Evolutionary conservation across 495 filamentous ascomycete genomes (phyloP).

Genomic region (Podospora pseudocomata): DNA sequence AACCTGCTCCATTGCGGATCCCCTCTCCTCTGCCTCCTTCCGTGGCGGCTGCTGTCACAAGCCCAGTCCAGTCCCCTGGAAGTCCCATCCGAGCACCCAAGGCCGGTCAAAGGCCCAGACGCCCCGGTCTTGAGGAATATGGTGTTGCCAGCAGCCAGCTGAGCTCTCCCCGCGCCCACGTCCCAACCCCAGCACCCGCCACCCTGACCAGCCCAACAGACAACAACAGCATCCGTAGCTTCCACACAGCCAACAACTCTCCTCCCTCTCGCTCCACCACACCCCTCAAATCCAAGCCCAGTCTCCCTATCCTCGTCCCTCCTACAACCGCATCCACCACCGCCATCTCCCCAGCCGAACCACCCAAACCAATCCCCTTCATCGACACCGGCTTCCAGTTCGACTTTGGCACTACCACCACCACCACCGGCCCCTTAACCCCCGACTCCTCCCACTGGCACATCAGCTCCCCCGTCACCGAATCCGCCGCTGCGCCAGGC

Average conservation of each 20-base stretch:
- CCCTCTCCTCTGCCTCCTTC: constrained; percentile 10
- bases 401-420: constrained; percentile 24
- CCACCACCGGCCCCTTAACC: constrained; percentile 15
- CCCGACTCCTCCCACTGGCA: constrained; percentile 33
- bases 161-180: not conserved
- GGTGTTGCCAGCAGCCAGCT: constrained; percentile 18
- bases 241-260: constrained; percentile 6
- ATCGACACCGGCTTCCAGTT: constrained; percentile 33
- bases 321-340: constrained; percentile 8
- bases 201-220: constrained; percentile 11
- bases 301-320: constrained; percentile 18
- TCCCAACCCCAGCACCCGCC: constrained; percentile 12
- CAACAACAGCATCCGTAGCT: constrained; percentile 13
- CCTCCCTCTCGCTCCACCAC: constrained; percentile 24
- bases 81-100: not conserved
- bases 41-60: not conserved
- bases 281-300: constrained; percentile 13
- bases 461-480: constrained; percentile 17
- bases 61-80: not conserved
- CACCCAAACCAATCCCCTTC: constrained; percentile 12
- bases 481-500: not conserved
- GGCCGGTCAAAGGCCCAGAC: constrained; percentile 5
- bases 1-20: constrained; percentile 26
- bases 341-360: constrained; percentile 9
- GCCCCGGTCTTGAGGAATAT: constrained; percentile 31